These are phyloP conservation scores for Sporothrix euskadiensis DNA, from an alignment of 2,329 filamentous ascomycete genomes.

Conservation along the genomic window DNA sequence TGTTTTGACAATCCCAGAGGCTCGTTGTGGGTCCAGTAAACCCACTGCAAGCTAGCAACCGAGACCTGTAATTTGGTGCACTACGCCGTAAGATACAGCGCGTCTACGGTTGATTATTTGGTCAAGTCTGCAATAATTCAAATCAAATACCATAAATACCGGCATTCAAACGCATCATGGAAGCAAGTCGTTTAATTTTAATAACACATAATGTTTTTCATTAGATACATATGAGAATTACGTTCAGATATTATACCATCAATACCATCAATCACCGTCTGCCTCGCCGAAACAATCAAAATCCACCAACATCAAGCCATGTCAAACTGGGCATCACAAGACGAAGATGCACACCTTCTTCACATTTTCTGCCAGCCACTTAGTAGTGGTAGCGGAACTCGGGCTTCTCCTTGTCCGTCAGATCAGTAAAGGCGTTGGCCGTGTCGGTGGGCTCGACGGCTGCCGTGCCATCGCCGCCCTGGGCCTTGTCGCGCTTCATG, in stretches of 20 bases:
- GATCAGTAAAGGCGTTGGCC: slow-evolving; percentile 38
- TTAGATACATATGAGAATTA: neutral
- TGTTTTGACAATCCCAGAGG: too few species aligned
- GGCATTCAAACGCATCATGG: too few species aligned
- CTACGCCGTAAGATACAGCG: too few species aligned
- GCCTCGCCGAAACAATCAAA: neutral
- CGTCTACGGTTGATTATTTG: too few species aligned
- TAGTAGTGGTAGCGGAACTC: slow-evolving; percentile 26
- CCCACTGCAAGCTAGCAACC: too few species aligned
- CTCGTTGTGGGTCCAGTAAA: too few species aligned
- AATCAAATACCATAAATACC: too few species aligned
- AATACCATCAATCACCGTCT: too few species aligned
- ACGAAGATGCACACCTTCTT: neutral
- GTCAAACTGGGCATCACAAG: neutral
- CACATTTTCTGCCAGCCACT: too few species aligned
- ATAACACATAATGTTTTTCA: neutral
- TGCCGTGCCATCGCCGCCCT: slow-evolving; percentile 34
- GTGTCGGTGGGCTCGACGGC: slow-evolving; percentile 32
- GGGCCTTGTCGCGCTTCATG: slow-evolving; percentile 36
- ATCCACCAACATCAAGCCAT: neutral
- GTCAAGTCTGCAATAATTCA: too few species aligned
- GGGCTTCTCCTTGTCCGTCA: slow-evolving; percentile 39
- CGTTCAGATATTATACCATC: too few species aligned
- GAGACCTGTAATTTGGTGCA: too few species aligned
- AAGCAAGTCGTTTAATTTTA: neutral